Evolutionary conservation across 2,329 filamentous ascomycete genomes (phyloP), one percentile per base, ranked within the genome.

Genomic region (Pseudovirgaria hyperparasitica): DNA sequence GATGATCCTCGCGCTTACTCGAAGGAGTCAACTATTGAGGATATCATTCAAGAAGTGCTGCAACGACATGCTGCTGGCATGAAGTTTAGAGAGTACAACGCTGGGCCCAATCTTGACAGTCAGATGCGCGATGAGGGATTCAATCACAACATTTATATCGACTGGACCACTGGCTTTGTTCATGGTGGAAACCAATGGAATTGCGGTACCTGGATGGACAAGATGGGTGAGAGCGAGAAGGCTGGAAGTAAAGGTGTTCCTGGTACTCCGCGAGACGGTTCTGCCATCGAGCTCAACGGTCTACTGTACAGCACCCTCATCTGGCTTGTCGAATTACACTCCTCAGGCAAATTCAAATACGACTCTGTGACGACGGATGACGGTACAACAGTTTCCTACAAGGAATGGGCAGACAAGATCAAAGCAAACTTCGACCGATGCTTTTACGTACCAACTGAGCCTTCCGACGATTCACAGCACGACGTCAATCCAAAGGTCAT

Each of bases 191-290:
- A 82, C 46, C 86, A 94, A 48, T 68, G 62, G 57, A 98, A 98
- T 55, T 98, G 92, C 43, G 90, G 90, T 27, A 98, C 90, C 2
- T 98, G 90, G 90, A 94, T 94, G 85, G 90, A 98, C 65, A 98
- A 98, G 68, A 98, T 98, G 90, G 90, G 90, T n/a, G 90, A 98
- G 54, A 93, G 85, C 36, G 74, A 81, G 37, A 81, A 76, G 35
- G 90, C 92, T 10, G 78, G 80, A 32, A 93, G 76, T 46, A 96
- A 94, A 60, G 92, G 90, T 26, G 65, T 93, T 12, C 92, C 90
- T 1, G 90, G 86, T 6, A 98, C 90, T n/a, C 90, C 90, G 24
- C 79, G 92, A 43, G 92, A 98, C 50, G 90, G 90, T 16, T 85
- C 90, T 22, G 85, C 90, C 12, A 71, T 98, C 30, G 90, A 98